Base-by-base conservation (phyloP, 352 stramenopile species). In the Hyaloperonospora arabidopsidis region DNA sequence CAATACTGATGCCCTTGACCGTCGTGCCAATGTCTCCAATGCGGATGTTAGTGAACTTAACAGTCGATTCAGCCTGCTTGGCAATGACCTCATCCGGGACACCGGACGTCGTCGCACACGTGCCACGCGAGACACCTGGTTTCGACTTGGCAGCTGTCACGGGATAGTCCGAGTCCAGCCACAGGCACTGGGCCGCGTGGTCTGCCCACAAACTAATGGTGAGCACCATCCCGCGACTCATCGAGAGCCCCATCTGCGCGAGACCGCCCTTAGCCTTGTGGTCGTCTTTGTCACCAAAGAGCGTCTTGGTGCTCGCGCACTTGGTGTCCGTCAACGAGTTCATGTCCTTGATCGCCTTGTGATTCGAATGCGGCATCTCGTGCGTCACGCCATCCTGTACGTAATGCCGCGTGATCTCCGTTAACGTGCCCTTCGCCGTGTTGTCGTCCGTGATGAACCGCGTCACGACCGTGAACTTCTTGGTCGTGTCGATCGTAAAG, bases 151-250 rank as follows among this genome's bases (percentile, higher is more conserved):
- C 64, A 44, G 64, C 61, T 13, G 51, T 50, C 28, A 65, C 29
- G 0, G 76, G 76, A 51, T 83, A 85, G 49, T 53, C 60, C 43
- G 62, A 76, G 66, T 89, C 76, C 10, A 89, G 67, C 79, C 79
- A 89, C 43, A 84, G 52, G 28, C 64, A 78, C 11, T 87, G 39
- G 10, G 70, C 72, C 2, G 55, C 68, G 52, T 75, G 50, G 58
- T 89, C 79, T 0, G 68, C 69, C 79, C 79, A 89, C 23, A 86
- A 52, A 49, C 76, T 87, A 57, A 89, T 83, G 11, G 74, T 71
- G 34, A 87, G 57, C 29, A 86, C 74, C 56, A 89, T 64, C 18
- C 76, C 78, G 17, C 63, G 61, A 39, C 67, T 57, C 48, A 89
- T 67, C 13, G 70, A 63, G 1, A 68, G 50, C 2, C 76, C 72